Conservation (phyloP, 768 basidiomycete genomes). For the Daedaleopsis sinensis region DNA sequence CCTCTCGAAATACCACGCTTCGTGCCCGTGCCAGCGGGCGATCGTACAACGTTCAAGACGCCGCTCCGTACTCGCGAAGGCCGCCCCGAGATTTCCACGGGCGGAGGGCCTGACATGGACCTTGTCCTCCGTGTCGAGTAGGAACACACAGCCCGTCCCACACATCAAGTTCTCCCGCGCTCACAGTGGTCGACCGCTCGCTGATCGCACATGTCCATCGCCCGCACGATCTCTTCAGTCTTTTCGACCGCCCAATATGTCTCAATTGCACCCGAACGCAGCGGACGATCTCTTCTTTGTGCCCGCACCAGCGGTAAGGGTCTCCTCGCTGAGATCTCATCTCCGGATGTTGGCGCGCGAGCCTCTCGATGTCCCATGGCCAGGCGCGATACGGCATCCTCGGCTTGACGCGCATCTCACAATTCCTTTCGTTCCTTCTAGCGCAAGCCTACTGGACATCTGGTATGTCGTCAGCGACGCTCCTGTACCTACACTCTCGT, state of each 20-base stretch:
- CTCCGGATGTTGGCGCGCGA: background rate
- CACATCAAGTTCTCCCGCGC: conserved; percentile 2
- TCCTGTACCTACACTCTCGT: too few relatives aligned
- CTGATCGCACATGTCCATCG: background rate
- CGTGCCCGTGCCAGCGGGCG: too few relatives aligned
- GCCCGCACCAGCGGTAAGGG: background rate
- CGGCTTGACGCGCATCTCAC: background rate
- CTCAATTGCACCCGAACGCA: background rate
- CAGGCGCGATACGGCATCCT: background rate
- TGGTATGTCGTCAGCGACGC: too few relatives aligned
- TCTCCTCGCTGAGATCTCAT: background rate
- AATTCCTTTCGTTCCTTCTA: background rate
- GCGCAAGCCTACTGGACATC: background rate
- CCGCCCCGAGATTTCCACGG: background rate
- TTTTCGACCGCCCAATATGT: background rate
- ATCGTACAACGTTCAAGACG: background rate
- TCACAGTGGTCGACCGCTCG: background rate
- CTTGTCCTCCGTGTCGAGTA: background rate
- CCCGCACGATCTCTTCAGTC: background rate
- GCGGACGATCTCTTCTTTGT: background rate
- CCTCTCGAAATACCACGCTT: background rate
- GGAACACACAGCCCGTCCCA: background rate
- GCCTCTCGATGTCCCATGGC: background rate
- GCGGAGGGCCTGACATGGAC: background rate
- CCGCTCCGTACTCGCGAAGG: background rate